Base-by-base conservation (phyloP, 768 basidiomycete genomes). In the Rhizopogon rudus region DNA sequence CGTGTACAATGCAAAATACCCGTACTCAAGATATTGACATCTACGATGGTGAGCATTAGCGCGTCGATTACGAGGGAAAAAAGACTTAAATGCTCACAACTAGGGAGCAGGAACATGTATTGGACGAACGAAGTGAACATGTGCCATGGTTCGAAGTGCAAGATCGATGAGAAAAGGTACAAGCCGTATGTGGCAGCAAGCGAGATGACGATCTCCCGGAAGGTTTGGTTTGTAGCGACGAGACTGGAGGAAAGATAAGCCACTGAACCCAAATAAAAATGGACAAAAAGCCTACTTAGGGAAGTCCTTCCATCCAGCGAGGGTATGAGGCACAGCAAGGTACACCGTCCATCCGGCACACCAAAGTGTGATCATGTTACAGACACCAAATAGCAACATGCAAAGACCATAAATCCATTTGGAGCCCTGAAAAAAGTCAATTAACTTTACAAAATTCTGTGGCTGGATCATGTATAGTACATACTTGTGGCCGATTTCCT, bases 121-220 rank as follows among this genome's bases (percentile, higher is more conserved):
- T 95, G 90, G 45, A 84, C 65, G 77, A 95, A 93, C 54, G 86
- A 91, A 12, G 95, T 96, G 71, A 98, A 81, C 83, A 98, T 89
- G 78, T 98, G 95, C 93, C 93, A 96, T 0, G 94, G 95, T 67
- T 98, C 95, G 39, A 93, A 71, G 63, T 95, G 91, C 73, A 98
- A 84, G 69, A 96, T 73, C 7, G 89, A 92, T 56, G 87, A 81
- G 64, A 96, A 71, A 65, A 97, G 79, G 78, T 93, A 98, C 59
- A 93, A 78, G 68, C 88, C 80, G 73, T 89, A 87, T 55, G 93
- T 86, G 63, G 85, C 80, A 59, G 83, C 72, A 55, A 95, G 75
- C 50, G 88, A 91, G 56, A 91, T 84, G 42, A 89, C 82, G 65
- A 97, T 94, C 61, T 94, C 87, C 57, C 88, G 83, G 66, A 95